Evolutionary conservation across 208 protist species (phyloP), one percentile per base, ranked within the genome.

Genomic region (Trypanosoma cruzi): DNA sequence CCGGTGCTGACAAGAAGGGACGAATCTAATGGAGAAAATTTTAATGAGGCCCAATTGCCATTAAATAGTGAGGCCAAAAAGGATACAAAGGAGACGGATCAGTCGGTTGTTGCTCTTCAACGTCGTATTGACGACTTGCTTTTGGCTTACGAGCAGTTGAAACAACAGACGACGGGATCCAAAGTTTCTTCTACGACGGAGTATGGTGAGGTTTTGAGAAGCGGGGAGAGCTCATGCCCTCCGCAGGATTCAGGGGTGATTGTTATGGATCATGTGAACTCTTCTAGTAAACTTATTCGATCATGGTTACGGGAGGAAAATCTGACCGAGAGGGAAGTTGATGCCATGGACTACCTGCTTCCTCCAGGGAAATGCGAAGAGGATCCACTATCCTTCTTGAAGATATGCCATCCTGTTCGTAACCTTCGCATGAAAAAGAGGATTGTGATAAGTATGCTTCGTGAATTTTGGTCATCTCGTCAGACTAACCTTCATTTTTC

Each of bases 241-340:
- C n/a, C 46, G 24, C 10, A 44, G 40, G 8, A n/a, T 16, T 26
- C n/a, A 34, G 55, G 55, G 22, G 0, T 26, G 10, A 16, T 8
- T 32, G 32, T 54, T 7, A 34, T 11, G 0, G 24, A 31, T 40
- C 1, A 24, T 55, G 22, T 18, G 26, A n/a, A 37, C n/a, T 56
- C 50, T 13, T 55, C 48, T 24, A 70, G 68, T 54, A 22, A 56
- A 50, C 13, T 91, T 11, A 77, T 96, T 63, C 65, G 79, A 44
- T 74, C 78, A 31, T 96, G 90, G 88, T 76, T 96, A 24, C 75
- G 71, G 22, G 71, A 79, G 46, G 90, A 96, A 56, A 80, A 84
- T 24, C 50, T 94, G 4, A 64, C 73, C 13, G 88, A 90, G 55
- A 67, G 42, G 1, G 90, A 93, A 63, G 55, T 96, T n/a, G 82